Evolutionary conservation across 2,329 filamentous ascomycete genomes (phyloP).

Genomic region (Nemania diffusa): DNA sequence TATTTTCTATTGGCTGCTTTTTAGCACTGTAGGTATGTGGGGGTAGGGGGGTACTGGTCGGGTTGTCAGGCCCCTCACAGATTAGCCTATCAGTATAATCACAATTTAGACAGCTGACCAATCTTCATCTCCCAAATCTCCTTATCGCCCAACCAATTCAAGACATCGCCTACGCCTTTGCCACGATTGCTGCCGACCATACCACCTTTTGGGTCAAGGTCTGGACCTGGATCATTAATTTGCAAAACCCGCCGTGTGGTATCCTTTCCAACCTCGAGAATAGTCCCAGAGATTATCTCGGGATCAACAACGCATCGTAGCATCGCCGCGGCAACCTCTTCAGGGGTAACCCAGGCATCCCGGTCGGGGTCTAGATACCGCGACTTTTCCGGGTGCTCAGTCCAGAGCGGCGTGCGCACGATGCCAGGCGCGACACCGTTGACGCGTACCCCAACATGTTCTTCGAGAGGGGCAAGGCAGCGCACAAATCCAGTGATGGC

Average conservation of each 20-base stretch:
- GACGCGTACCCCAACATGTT: background rate
- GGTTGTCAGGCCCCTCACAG: too few species aligned
- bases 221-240: background rate
- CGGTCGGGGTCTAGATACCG: background rate
- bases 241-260: background rate
- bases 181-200: background rate
- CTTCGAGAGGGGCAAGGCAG: background rate
- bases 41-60: too few species aligned
- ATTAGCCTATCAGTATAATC: too few species aligned
- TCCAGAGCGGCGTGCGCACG: slow-evolving; percentile 1
- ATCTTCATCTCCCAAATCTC: background rate
- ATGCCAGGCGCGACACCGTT: background rate
- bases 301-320: slow-evolving; percentile 15
- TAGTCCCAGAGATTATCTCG: slow-evolving; percentile 16
- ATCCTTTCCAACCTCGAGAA: slow-evolving; percentile 14
- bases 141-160: background rate
- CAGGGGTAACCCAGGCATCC: background rate
- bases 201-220: background rate
- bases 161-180: background rate
- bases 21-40: too few species aligned
- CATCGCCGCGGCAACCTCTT: slow-evolving; percentile 19
- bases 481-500: background rate
- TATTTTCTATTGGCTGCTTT: too few species aligned
- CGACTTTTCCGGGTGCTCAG: background rate
- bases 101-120: too few species aligned